Evolutionary conservation across 768 basidiomycete genomes (phyloP).

Genomic region (Paxillus involutus): DNA sequence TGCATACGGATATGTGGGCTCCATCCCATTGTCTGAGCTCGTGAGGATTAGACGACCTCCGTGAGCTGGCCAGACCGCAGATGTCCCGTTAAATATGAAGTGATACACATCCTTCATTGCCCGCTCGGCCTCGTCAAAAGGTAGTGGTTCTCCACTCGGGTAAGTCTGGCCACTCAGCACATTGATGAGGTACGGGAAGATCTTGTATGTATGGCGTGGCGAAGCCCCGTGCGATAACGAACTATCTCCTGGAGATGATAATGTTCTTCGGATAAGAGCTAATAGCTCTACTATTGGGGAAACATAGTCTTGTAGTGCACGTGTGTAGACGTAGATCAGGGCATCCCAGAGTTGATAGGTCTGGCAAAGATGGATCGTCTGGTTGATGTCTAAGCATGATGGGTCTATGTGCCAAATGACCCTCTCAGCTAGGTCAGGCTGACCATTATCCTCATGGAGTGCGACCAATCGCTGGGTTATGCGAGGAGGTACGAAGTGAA

Average conservation of each 20-base stretch:
- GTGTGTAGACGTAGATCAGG: constrained; percentile 90
- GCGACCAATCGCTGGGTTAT: constrained; percentile 84
- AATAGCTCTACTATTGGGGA: constrained; percentile 87
- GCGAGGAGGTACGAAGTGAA: constrained; percentile 78
- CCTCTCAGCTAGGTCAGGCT: constrained; percentile 77
- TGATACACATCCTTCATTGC: constrained; percentile 77
- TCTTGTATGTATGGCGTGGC: constrained; percentile 79
- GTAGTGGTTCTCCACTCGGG: constrained; percentile 77
- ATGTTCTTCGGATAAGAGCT: constrained; percentile 59
- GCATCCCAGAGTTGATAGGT: constrained; percentile 86
- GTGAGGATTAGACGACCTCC: constrained; percentile 76
- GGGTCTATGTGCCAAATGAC: constrained; percentile 98
- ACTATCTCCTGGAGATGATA: neutral
- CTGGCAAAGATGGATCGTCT: constrained; percentile 86
- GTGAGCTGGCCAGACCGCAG: constrained; percentile 77
- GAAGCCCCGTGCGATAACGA: constrained; percentile 4
- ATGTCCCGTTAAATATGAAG: constrained; percentile 84
- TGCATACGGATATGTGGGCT: constrained; percentile 89
- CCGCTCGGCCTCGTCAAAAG: constrained; percentile 57
- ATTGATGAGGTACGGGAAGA: constrained; percentile 85
- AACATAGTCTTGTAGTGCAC: constrained; percentile 84
- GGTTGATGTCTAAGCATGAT: constrained; percentile 87
- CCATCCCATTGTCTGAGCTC: constrained; percentile 67
- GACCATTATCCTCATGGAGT: constrained; percentile 68
- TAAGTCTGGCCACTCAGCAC: constrained; percentile 82